Evolutionary conservation across 805 yeast genomes (phyloP).

Genomic region (Metschnikowia gruessii): DNA sequence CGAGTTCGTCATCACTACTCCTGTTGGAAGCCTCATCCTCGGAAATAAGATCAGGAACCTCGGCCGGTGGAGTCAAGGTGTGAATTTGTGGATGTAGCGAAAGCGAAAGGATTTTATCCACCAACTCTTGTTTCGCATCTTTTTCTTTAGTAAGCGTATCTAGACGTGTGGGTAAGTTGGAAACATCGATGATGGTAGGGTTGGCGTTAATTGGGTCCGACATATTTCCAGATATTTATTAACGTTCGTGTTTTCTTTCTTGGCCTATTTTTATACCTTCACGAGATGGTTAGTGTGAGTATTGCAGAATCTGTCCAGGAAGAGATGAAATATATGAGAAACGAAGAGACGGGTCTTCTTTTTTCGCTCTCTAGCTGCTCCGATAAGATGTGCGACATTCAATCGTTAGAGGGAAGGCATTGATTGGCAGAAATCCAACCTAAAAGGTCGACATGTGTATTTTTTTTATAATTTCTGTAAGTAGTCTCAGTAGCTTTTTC

Average conservation of each 20-base stretch:
- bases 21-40: conserved; percentile 10
- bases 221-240: conserved; percentile 38
- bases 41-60: conserved; percentile 28
- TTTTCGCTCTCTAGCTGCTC: not conserved
- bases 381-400: not conserved
- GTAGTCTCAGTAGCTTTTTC: too few relatives aligned
- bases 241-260: too few relatives aligned
- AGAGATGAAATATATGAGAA: too few relatives aligned
- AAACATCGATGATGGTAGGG: conserved; percentile 77
- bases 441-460: too few relatives aligned
- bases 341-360: too few relatives aligned
- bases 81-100: conserved; percentile 20
- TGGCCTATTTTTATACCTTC: too few relatives aligned
- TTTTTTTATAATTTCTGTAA: too few relatives aligned
- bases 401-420: not conserved
- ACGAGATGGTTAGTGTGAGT: too few relatives aligned
- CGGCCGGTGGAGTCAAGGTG: conserved; percentile 6
- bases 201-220: conserved; percentile 87
- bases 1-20: conserved; percentile 13
- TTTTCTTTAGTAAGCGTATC: conserved; percentile 12
- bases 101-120: conserved; percentile 33
- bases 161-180: conserved; percentile 70
- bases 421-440: too few relatives aligned
- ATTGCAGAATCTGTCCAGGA: too few relatives aligned
- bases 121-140: conserved; percentile 20